Conservation (phyloP, 176 grass and related monocot species). For the Avena atlantica region DNA sequence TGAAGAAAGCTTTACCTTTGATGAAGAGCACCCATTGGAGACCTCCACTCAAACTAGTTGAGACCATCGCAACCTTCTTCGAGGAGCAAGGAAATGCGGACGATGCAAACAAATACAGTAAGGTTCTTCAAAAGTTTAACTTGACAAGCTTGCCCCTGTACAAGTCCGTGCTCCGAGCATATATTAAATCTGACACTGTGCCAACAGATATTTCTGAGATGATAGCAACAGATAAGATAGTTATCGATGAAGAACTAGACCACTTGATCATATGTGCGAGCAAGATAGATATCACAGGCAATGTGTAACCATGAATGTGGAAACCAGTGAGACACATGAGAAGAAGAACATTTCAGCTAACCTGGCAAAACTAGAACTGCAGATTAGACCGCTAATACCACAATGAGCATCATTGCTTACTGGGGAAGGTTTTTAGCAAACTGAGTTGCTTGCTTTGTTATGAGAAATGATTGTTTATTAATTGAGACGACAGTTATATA, state of each 20-base stretch:
- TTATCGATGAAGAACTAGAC: slow-evolving; percentile 64
- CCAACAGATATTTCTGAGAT: slow-evolving; percentile 59
- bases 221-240: slow-evolving; percentile 67
- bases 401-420: not conserved
- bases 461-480: too few relatives aligned
- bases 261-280: slow-evolving; percentile 50
- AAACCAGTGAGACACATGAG: not conserved
- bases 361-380: not conserved
- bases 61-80: slow-evolving; percentile 67
- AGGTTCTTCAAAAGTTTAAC: slow-evolving; percentile 60
- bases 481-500: not conserved
- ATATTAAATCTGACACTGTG: slow-evolving; percentile 58
- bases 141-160: slow-evolving; percentile 71
- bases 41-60: slow-evolving; percentile 51
- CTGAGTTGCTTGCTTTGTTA: not conserved
- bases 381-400: not conserved
- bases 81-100: slow-evolving; percentile 59
- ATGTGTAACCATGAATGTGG: slow-evolving; percentile 35
- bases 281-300: slow-evolving; percentile 43
- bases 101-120: slow-evolving; percentile 49
- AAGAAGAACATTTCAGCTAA: not conserved
- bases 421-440: not conserved
- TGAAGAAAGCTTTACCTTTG: slow-evolving; percentile 71
- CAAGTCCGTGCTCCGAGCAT: slow-evolving; percentile 70
- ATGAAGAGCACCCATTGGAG: slow-evolving; percentile 75